Evolutionary conservation across 345 rosid genomes (phyloP).

Genomic region (Boechera divaricarpa): DNA sequence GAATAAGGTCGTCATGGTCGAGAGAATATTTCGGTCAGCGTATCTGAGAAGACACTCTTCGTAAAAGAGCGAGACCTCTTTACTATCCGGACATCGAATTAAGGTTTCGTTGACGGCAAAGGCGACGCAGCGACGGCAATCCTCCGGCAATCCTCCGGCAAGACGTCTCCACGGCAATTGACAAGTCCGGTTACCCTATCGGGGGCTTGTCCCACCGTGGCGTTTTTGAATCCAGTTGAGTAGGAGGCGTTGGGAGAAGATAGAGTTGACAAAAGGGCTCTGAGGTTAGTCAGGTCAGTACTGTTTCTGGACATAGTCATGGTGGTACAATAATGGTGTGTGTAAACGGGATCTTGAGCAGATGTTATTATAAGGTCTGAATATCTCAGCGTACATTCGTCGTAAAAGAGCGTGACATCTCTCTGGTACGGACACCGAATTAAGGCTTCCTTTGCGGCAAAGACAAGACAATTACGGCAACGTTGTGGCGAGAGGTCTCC

Average conservation of each 20-base stretch:
- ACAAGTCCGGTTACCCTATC: not conserved
- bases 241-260: constrained; percentile 27
- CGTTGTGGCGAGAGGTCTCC: not conserved
- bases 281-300: constrained; percentile 49
- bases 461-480: constrained; percentile 44
- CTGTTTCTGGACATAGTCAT: not conserved
- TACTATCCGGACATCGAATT: constrained; percentile 31
- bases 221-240: constrained; percentile 29
- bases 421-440: constrained; percentile 37
- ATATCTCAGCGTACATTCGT: constrained; percentile 48
- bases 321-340: too few species aligned
- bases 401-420: constrained; percentile 39
- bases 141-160: not conserved
- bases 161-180: not conserved
- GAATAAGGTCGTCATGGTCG: too few species aligned
- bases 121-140: not conserved
- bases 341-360: too few species aligned
- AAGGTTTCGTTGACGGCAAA: not conserved
- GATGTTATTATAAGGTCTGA: not conserved
- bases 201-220: not conserved
- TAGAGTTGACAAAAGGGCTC: constrained; percentile 42
- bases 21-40: too few species aligned
- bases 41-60: not conserved
- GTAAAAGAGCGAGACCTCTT: constrained; percentile 28
- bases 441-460: not conserved